Percentiles rank a stretch among this genome's conserved stretches.
These are phyloP conservation scores for Gossypium mustelinum DNA, from an alignment of 345 rosid species.

Conservation along the genomic window DNA sequence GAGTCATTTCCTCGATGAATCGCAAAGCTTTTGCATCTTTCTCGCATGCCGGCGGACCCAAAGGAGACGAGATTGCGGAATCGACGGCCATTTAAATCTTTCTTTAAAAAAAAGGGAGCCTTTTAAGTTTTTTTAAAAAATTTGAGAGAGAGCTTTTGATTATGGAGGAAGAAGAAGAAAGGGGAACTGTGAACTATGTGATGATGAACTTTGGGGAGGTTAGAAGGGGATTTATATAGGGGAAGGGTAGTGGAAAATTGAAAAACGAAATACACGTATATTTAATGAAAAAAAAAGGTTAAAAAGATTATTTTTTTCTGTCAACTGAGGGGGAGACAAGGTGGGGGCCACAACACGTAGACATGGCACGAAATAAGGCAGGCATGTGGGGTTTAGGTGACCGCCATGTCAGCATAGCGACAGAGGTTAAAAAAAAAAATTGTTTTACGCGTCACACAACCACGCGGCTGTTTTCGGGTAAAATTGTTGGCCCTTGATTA, in stretches of 20 bases:
- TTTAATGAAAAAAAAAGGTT: not conserved
- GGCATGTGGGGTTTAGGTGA: slow-evolving; percentile 75
- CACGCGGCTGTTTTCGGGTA: slow-evolving; percentile 43
- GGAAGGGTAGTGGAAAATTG: slow-evolving; percentile 10
- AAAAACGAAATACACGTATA: not conserved
- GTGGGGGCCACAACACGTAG: slow-evolving; percentile 47
- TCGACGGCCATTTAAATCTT: slow-evolving; percentile 58
- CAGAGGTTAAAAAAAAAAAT: not conserved
- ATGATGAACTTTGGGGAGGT: slow-evolving; percentile 9
- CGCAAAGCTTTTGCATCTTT: slow-evolving; percentile 70
- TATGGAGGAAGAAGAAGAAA: not conserved
- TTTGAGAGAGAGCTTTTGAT: not conserved
- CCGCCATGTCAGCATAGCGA: slow-evolving; percentile 52
- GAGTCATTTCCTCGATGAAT: slow-evolving; percentile 75
- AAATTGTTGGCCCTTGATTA: slow-evolving; percentile 35
- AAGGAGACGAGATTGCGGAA: slow-evolving; percentile 49
- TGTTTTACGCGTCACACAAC: slow-evolving; percentile 27
- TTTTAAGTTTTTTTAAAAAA: not conserved
- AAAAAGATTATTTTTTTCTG: not conserved
- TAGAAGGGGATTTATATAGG: slow-evolving; percentile 39
- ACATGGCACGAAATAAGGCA: slow-evolving; percentile 44
- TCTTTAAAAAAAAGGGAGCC: not conserved
- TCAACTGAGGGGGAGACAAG: slow-evolving; percentile 30
- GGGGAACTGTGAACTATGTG: not conserved
- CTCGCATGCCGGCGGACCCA: slow-evolving; percentile 78